Evolutionary conservation across 345 rosid species (phyloP), one percentile per base, ranked within the genome.

Genomic region (Pistacia vera): DNA sequence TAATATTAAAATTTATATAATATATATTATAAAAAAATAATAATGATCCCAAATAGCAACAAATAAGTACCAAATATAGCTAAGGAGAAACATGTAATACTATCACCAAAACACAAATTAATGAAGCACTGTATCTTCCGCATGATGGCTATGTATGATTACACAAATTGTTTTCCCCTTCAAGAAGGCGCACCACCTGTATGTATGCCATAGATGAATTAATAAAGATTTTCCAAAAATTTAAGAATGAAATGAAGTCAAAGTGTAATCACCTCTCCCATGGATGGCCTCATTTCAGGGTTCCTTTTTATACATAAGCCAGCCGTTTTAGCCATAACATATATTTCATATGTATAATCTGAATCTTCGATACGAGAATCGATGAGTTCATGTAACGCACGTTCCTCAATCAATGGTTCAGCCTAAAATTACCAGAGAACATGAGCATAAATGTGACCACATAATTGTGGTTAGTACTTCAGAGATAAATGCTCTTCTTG

Each of bases 241-340:
- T 41, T 41, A 41, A 41, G 8, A 41, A 41, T 41, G 46, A 8
- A 41, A 41, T 4, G 8, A 6, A 41, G 46, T 41, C 8, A 0
- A 6, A 41, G 46, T 41, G 7, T 1, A 75, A 35, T 72, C 82
- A 86, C 93, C 91, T 88, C 88, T 60, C 81, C 89, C 78, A 85
- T 88, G 2, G 89, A 87, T 41, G 93, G 91, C 30, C 91, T 77
- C 81, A 74, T 62, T 81, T 85, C 91, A 10, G 93, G 93, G 82
- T 66, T 83, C 13, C 79, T 79, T 76, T 85, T 86, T 66, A 88
- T 70, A 16, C 90, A 88, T 2, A 75, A 61, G 48, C 66, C 44
- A 11, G 89, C 86, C 4, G 87, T 79, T 78, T 82, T 90, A 46
- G 88, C 80, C 90, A 88, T 83, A 30, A 80, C 72, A 74, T 86